Percentiles rank a stretch among this genome's conserved stretches.
Evolutionary conservation across 495 filamentous ascomycete genomes (phyloP).

Genomic region (Mycothermus thermophilus): DNA sequence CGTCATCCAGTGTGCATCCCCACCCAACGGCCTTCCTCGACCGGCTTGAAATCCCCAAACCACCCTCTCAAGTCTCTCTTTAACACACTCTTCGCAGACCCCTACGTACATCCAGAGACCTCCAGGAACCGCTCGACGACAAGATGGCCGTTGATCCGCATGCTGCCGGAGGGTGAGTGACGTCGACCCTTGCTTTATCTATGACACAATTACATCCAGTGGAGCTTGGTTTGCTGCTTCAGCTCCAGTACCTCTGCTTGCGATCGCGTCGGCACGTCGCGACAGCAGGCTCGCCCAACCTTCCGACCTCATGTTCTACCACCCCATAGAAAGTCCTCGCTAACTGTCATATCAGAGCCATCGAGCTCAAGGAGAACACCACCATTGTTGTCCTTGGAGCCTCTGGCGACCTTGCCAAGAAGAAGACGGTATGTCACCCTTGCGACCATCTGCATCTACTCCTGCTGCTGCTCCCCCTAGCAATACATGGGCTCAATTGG

Average conservation of each 20-base stretch:
- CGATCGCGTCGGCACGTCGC: too few species aligned
- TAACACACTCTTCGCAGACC: too few species aligned
- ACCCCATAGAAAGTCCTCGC: too few species aligned
- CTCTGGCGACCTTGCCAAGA: conserved; percentile 95
- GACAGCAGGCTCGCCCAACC: too few species aligned
- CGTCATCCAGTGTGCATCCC: conserved; percentile 7
- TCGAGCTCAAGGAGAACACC: conserved; percentile 98
- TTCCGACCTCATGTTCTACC: too few species aligned
- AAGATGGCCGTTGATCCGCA: conserved; percentile 30
- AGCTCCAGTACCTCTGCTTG: too few species aligned
- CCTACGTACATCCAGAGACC: neutral
- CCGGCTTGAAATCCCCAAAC: too few species aligned
- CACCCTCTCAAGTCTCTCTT: conserved; percentile 1
- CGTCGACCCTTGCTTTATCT: conserved; percentile 22
- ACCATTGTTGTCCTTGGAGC: conserved; percentile 94
- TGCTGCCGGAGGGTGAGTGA: conserved; percentile 25
- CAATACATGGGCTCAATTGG: too few species aligned
- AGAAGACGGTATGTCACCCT: conserved; percentile 73
- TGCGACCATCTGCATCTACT: neutral
- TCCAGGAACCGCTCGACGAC: conserved; percentile 10
- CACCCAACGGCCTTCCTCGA: too few species aligned
- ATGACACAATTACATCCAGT: conserved; percentile 7
- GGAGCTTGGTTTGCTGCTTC: conserved; percentile 15
- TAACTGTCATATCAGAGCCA: conserved; percentile 19
- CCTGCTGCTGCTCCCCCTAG: too few species aligned